These are phyloP conservation scores for Eimeria brunetti DNA, from an alignment of 169 alveolate genomes.

Conservation along the genomic window DNA sequence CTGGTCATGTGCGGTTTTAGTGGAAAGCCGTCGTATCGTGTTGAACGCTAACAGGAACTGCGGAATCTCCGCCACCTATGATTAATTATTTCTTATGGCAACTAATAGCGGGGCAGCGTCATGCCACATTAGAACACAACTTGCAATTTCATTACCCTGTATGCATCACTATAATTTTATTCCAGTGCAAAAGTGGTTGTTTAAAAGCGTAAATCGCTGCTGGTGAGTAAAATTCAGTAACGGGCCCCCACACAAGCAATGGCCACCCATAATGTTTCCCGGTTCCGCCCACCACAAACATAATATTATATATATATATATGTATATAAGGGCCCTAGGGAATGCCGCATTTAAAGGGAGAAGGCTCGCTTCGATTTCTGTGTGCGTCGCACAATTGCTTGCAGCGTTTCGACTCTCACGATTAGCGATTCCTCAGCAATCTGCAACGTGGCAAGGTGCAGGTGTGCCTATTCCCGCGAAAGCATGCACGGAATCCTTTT, in stretches of 20 bases:
- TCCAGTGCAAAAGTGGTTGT: background rate
- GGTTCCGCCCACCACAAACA: conserved; percentile 29
- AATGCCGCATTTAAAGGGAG: background rate
- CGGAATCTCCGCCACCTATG: background rate
- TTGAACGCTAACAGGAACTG: background rate
- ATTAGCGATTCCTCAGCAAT: background rate
- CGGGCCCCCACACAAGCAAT: conserved; percentile 84
- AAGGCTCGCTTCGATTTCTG: background rate
- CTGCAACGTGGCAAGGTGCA: background rate
- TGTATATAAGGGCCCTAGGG: background rate
- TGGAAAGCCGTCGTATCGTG: background rate
- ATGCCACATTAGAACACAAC: background rate
- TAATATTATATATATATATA: too few species aligned
- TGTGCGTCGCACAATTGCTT: background rate
- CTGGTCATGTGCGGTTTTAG: background rate
- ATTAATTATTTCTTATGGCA: background rate
- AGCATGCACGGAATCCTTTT: background rate
- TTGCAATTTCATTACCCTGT: background rate
- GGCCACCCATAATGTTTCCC: conserved; percentile 92
- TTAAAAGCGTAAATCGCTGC: background rate
- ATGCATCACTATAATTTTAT: too few species aligned
- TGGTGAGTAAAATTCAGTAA: conserved; percentile 84
- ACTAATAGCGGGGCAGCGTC: background rate
- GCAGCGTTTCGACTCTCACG: background rate
- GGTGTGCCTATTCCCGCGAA: too few species aligned